Evolutionary conservation across 306 rosid genomes (phyloP).

Genomic region (Cicer pinnatifidum): DNA sequence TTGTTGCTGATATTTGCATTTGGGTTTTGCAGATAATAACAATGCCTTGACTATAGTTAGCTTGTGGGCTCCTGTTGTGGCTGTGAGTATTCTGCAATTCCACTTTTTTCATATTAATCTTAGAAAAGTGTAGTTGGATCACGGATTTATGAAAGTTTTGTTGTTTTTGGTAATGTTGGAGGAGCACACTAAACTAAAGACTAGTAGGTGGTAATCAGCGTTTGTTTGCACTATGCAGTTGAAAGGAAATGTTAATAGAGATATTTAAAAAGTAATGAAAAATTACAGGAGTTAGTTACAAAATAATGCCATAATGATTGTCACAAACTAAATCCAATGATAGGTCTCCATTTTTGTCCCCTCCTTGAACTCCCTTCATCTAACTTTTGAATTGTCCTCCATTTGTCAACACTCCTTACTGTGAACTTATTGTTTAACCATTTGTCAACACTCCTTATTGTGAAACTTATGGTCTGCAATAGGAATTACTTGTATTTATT

Average conservation of each 20-base stretch:
- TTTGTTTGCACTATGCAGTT: conserved; percentile 10
- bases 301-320: not conserved
- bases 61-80: conserved; percentile 97
- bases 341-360: not conserved
- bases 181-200: conserved; percentile 2
- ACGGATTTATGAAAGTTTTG: conserved; percentile 33
- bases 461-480: not conserved
- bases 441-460: not conserved
- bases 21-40: conserved; percentile 71
- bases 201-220: not conserved
- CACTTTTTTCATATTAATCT: conserved; percentile 28
- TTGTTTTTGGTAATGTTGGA: conserved; percentile 5
- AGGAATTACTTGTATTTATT: not conserved
- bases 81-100: conserved; percentile 68
- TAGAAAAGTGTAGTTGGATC: not conserved
- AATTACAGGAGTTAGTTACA: not conserved
- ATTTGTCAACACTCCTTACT: not conserved
- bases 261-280: not conserved
- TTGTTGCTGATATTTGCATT: conserved; percentile 42
- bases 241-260: conserved; percentile 18
- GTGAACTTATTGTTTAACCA: not conserved
- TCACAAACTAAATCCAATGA: not conserved
- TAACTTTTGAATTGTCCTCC: not conserved
- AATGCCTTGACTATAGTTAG: conserved; percentile 71
- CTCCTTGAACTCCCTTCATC: not conserved